Evolutionary conservation across 2,329 filamentous ascomycete genomes (phyloP).

Genomic region (Plenodomus lindquistii): DNA sequence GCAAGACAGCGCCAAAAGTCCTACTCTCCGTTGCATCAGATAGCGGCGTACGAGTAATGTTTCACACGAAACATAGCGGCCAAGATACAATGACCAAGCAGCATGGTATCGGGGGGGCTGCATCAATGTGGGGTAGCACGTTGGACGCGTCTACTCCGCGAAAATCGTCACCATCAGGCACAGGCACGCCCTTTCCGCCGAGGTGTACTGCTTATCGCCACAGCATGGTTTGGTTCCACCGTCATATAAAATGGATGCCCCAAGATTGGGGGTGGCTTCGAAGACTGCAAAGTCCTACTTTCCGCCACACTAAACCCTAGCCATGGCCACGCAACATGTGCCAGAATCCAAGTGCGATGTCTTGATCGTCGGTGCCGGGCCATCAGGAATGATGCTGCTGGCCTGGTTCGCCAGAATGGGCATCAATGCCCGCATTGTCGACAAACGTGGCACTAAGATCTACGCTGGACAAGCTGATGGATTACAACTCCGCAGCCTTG

Average conservation of each 20-base stretch:
- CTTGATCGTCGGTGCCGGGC: not conserved
- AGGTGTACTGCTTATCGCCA: not conserved
- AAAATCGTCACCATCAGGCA: not conserved
- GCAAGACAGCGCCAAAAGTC: not conserved
- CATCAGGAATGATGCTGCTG: slow-evolving; percentile 42
- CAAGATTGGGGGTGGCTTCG: too few relatives aligned
- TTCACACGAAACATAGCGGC: too few relatives aligned
- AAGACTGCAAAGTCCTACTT: not conserved
- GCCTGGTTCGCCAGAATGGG: slow-evolving; percentile 48
- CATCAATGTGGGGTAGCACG: not conserved
- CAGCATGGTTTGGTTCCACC: not conserved
- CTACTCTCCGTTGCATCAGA: not conserved
- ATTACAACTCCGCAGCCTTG: slow-evolving; percentile 48
- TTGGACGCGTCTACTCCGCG: not conserved
- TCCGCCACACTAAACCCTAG: not conserved
- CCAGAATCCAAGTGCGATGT: not conserved
- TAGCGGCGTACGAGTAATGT: not conserved
- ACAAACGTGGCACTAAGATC: slow-evolving; percentile 48
- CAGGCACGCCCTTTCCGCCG: too few relatives aligned
- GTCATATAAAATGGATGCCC: not conserved
- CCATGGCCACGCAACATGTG: not conserved
- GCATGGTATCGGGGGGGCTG: not conserved
- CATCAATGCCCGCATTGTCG: slow-evolving; percentile 47
- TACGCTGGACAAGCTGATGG: slow-evolving; percentile 49
- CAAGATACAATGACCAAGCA: too few relatives aligned